Percentiles rank a stretch among this genome's conserved stretches.
Conservation (phyloP, 306 rosid species). For the Urtica urens region DNA sequence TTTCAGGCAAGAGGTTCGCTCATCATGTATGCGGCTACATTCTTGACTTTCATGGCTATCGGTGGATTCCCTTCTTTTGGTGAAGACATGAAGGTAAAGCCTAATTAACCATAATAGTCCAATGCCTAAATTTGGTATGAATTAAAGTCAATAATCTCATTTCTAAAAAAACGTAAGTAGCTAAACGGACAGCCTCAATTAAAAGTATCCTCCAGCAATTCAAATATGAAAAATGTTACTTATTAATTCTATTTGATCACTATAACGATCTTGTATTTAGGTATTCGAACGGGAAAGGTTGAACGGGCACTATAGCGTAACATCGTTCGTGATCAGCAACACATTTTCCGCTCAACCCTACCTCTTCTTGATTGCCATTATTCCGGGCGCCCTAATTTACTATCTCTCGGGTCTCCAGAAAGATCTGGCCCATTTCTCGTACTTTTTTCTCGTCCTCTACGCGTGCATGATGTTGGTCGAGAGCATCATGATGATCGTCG, state of each 20-base stretch:
- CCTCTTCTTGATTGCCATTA: slow-evolving; percentile 26
- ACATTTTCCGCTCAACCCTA: slow-evolving; percentile 53
- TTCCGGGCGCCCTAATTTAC: slow-evolving; percentile 49
- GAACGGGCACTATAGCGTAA: slow-evolving; percentile 59
- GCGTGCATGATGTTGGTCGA: slow-evolving; percentile 49
- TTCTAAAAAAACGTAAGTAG: too few relatives aligned
- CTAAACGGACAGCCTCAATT: too few relatives aligned
- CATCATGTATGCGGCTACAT: slow-evolving; percentile 33
- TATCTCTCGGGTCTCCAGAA: slow-evolving; percentile 43
- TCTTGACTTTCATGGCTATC: slow-evolving; percentile 58
- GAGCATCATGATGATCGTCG: slow-evolving; percentile 73
- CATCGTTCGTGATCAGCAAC: slow-evolving; percentile 45
- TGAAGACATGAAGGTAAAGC: slow-evolving; percentile 74
- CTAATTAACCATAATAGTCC: too few relatives aligned
- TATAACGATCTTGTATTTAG: too few relatives aligned
- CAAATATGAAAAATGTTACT: too few relatives aligned
- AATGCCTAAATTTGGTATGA: too few relatives aligned
- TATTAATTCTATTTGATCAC: too few relatives aligned
- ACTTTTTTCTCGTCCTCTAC: slow-evolving; percentile 29
- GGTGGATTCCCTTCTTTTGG: slow-evolving; percentile 75
- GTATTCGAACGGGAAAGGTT: slow-evolving; percentile 59
- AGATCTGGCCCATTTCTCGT: slow-evolving; percentile 25
- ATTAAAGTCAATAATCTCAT: too few relatives aligned
- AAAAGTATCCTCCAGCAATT: too few relatives aligned
- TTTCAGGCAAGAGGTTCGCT: slow-evolving; percentile 59